These are phyloP conservation scores for Lophiotrema nucula DNA, from an alignment of 495 filamentous ascomycete genomes.

Conservation along the genomic window DNA sequence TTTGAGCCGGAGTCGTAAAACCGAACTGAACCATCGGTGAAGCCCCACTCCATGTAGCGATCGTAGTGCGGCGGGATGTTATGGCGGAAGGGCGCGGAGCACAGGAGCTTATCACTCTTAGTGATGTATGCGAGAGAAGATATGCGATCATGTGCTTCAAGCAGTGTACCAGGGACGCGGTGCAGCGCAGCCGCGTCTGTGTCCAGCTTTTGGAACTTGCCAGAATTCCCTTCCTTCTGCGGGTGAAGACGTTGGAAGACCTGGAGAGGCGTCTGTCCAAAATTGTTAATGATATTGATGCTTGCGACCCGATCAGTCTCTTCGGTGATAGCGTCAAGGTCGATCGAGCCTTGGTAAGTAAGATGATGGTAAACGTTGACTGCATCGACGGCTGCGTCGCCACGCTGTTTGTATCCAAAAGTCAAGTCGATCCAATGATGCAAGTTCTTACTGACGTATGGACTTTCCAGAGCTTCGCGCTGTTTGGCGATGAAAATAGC, in stretches of 20 bases:
- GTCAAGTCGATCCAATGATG: constrained; percentile 96
- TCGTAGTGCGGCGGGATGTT: constrained; percentile 86
- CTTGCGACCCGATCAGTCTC: constrained; percentile 78
- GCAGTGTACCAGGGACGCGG: constrained; percentile 74
- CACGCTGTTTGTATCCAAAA: constrained; percentile 92
- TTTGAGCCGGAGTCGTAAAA: constrained; percentile 80
- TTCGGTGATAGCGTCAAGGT: constrained; percentile 89
- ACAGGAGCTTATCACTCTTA: constrained; percentile 80
- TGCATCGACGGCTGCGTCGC: constrained; percentile 86
- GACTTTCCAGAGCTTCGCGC: constrained; percentile 89
- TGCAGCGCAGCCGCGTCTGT: constrained; percentile 73
- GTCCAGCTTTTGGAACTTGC: constrained; percentile 69
- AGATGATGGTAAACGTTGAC: constrained; percentile 95
- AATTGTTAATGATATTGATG: constrained; percentile 96
- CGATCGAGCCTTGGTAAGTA: constrained; percentile 89
- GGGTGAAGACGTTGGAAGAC: constrained; percentile 82
- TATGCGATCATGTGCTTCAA: constrained; percentile 79
- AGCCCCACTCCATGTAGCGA: constrained; percentile 94
- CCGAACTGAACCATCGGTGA: constrained; percentile 84
- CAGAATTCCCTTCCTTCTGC: constrained; percentile 60
- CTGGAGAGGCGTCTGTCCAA: constrained; percentile 95
- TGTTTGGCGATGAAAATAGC: constrained; percentile 95
- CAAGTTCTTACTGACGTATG: constrained; percentile 84
- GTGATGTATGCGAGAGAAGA: constrained; percentile 72
- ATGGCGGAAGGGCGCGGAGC: constrained; percentile 74